A percentile compares a stretch with the other conserved stretches of the same genome.
Conservation (phyloP, 768 basidiomycete genomes). For the Rhizopogon rudus region DNA sequence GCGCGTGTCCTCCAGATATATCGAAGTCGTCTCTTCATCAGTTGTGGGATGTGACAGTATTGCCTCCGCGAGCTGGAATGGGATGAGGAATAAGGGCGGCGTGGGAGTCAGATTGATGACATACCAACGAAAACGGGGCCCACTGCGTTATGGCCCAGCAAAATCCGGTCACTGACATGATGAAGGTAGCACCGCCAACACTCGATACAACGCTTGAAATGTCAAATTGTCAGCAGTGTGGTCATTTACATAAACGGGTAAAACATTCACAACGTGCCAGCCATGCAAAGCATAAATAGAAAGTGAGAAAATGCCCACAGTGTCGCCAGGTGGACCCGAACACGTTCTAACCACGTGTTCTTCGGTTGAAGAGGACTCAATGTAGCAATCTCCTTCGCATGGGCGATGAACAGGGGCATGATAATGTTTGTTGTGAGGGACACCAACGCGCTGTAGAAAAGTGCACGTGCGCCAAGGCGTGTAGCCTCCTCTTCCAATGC, state of each 20-base stretch:
- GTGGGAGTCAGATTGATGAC: conserved; percentile 16
- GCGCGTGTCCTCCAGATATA: conserved; percentile 31
- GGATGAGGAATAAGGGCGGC: conserved; percentile 13
- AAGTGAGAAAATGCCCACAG: conserved; percentile 79
- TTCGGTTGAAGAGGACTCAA: conserved; percentile 14
- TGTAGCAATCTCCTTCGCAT: conserved; percentile 8
- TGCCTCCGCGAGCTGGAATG: conserved; percentile 70
- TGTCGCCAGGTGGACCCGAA: conserved; percentile 58
- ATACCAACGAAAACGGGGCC: conserved; percentile 87
- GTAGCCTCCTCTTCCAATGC: conserved; percentile 64
- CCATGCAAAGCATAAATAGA: conserved; percentile 73
- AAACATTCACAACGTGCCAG: conserved; percentile 71
- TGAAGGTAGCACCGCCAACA: conserved; percentile 64
- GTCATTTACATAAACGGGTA: conserved; percentile 3
- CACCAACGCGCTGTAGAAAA: conserved; percentile 73
- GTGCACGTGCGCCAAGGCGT: conserved; percentile 76
- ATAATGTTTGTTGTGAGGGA: conserved; percentile 63
- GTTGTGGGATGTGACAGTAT: conserved; percentile 62
- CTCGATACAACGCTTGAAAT: conserved; percentile 59
- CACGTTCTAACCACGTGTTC: conserved; percentile 30
- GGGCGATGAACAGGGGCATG: conserved; percentile 58
- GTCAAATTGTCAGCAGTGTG: not conserved
- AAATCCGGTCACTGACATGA: conserved; percentile 79
- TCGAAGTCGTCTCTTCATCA: conserved; percentile 17
- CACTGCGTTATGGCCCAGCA: conserved; percentile 93